phyloP scores from a whole-genome alignment of 345 rosid species.

The Garcia nutans region DNA sequence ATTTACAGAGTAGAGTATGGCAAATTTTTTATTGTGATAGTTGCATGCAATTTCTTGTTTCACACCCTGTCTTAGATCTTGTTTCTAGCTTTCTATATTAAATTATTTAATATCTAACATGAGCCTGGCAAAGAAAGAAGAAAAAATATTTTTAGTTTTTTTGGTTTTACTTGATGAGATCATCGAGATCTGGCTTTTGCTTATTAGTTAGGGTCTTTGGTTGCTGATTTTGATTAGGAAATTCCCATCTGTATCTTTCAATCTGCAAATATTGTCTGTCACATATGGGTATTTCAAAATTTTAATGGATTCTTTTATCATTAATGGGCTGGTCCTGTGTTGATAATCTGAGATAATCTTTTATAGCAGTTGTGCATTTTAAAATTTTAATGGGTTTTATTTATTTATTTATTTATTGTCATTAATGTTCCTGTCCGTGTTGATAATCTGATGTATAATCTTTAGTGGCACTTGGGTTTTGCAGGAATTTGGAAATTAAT shows the following conservation, averaged over 20 bases:
- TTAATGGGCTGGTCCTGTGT: too few species aligned
- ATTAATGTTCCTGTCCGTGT: neutral
- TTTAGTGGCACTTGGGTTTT: slow-evolving; percentile 8
- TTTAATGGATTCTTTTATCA: too few species aligned
- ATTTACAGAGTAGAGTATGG: slow-evolving; percentile 7
- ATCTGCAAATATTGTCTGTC: neutral
- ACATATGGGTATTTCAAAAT: too few species aligned
- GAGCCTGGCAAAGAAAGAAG: neutral
- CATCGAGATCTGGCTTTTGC: slow-evolving; percentile 33
- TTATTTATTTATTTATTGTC: neutral
- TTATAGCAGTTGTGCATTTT: too few species aligned
- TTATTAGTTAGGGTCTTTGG: neutral
- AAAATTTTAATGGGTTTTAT: too few species aligned
- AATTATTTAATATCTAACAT: neutral
- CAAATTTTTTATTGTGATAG: neutral
- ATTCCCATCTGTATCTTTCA: neutral
- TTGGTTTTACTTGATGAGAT: neutral
- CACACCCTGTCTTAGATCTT: neutral
- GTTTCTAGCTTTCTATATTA: neutral
- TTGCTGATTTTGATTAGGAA: slow-evolving; percentile 4
- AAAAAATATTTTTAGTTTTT: neutral
- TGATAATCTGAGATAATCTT: too few species aligned
- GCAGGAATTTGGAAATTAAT: slow-evolving; percentile 41
- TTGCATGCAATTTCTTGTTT: slow-evolving; percentile 17
- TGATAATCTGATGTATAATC: neutral